Evolutionary conservation across 2,329 filamentous ascomycete species (phyloP).

Genomic region (Scytalidium sp.): DNA sequence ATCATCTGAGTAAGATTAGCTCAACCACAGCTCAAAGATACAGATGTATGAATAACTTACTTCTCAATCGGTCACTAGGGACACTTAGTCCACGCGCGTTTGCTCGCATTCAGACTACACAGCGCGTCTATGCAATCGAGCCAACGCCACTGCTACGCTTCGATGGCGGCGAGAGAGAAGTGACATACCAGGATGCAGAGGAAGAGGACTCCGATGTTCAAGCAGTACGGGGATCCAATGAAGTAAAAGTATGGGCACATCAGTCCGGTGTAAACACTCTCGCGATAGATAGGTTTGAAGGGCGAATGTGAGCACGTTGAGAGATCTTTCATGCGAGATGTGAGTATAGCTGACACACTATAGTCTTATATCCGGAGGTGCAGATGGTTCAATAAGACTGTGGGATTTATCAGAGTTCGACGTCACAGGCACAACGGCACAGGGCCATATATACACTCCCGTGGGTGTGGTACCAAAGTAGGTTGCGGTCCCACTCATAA

Average conservation of each 20-base stretch:
- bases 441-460: conserved; percentile 50
- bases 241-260: conserved; percentile 57
- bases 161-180: conserved; percentile 52
- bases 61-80: conserved; percentile 75
- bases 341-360: background rate
- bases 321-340: background rate
- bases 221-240: conserved; percentile 4
- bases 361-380: conserved; percentile 79
- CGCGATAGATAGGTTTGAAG: conserved; percentile 78
- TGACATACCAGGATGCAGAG: conserved; percentile 10
- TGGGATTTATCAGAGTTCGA: conserved; percentile 76
- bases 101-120: conserved; percentile 61
- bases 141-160: conserved; percentile 67
- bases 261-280: conserved; percentile 75
- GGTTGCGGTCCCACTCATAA: conserved; percentile 8
- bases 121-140: conserved; percentile 67
- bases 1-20: background rate
- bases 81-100: conserved; percentile 61
- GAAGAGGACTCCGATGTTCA: conserved; percentile 1
- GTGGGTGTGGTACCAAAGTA: conserved; percentile 46
- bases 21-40: background rate
- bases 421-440: conserved; percentile 33
- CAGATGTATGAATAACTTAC: conserved; percentile 71
- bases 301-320: conserved; percentile 55
- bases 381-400: conserved; percentile 78